Conservation (phyloP, 1,284 basidiomycete species). For the Sanguinoderma infundibulare region DNA sequence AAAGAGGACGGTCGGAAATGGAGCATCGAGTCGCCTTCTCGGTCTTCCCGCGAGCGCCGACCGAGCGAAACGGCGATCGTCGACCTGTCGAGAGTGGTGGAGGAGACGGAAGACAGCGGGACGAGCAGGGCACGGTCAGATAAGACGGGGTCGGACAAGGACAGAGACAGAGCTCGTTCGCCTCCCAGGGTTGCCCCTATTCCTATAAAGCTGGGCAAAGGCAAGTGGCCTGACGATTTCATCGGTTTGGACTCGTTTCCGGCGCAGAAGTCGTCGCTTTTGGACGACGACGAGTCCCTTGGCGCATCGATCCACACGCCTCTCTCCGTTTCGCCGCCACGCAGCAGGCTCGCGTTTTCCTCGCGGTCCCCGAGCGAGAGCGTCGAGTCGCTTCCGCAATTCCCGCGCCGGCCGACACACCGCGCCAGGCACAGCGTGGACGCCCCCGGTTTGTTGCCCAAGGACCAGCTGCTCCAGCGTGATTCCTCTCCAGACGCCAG, state of each 20-base stretch:
- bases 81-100: constrained; percentile 70
- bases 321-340: constrained; percentile 55
- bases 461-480: constrained; percentile 54
- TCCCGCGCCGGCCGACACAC: constrained; percentile 61
- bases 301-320: constrained; percentile 37
- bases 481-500: constrained; percentile 60
- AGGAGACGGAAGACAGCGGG: constrained; percentile 70
- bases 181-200: constrained; percentile 32
- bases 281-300: constrained; percentile 22
- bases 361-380: constrained; percentile 49
- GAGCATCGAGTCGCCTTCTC: constrained; percentile 34
- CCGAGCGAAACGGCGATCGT: constrained; percentile 61
- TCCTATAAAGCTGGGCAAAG: constrained; percentile 69
- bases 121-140: constrained; percentile 39
- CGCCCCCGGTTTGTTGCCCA: constrained; percentile 55
- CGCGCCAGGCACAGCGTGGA: constrained; percentile 62
- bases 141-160: constrained; percentile 34
- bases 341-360: constrained; percentile 59
- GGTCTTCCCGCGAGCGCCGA: constrained; percentile 53
- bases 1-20: constrained; percentile 51
- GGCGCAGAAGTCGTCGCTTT: constrained; percentile 28
- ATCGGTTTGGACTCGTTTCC: constrained; percentile 55
- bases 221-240: constrained; percentile 85
- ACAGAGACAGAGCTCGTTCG: constrained; percentile 5
- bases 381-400: constrained; percentile 49